A percentile compares a stretch with the other conserved stretches of the same genome.
These are phyloP conservation scores for Huntiella omanensis DNA, from an alignment of 2,329 filamentous ascomycete genomes.

Conservation along the genomic window DNA sequence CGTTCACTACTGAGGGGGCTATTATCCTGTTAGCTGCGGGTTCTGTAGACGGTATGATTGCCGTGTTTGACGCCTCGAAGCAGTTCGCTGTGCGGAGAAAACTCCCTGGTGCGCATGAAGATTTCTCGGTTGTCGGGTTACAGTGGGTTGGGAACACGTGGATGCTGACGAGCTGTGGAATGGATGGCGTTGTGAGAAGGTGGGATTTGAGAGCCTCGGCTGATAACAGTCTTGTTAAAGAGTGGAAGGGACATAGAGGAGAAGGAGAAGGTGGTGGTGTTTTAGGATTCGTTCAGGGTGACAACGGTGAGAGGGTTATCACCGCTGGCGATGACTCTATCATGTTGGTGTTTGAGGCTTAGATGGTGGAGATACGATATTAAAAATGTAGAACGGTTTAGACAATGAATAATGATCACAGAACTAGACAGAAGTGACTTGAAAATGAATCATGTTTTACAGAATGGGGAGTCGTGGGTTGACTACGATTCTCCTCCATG, in stretches of 20 bases:
- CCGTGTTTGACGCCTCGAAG: slow-evolving; percentile 69
- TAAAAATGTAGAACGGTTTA: neutral
- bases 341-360: slow-evolving; percentile 47
- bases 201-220: slow-evolving; percentile 65
- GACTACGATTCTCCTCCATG: neutral
- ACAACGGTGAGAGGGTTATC: slow-evolving; percentile 53
- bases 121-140: slow-evolving; percentile 80
- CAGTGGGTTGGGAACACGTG: slow-evolving; percentile 56
- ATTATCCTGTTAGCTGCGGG: slow-evolving; percentile 39
- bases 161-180: slow-evolving; percentile 71
- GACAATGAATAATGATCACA: slow-evolving; percentile 1
- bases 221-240: slow-evolving; percentile 50
- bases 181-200: slow-evolving; percentile 75
- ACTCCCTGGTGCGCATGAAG: slow-evolving; percentile 67
- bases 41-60: slow-evolving; percentile 60
- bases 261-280: slow-evolving; percentile 77
- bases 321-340: slow-evolving; percentile 81
- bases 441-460: too few relatives aligned
- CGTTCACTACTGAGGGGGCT: slow-evolving; percentile 29
- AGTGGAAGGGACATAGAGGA: slow-evolving; percentile 81
- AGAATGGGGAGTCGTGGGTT: neutral
- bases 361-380: neutral
- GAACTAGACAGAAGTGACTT: neutral
- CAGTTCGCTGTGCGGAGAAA: slow-evolving; percentile 73
- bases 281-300: slow-evolving; percentile 72